A percentile compares a stretch with the other conserved stretches of the same genome.
These are phyloP conservation scores for Salix brachista DNA, from an alignment of 345 rosid genomes.

Conservation along the genomic window DNA sequence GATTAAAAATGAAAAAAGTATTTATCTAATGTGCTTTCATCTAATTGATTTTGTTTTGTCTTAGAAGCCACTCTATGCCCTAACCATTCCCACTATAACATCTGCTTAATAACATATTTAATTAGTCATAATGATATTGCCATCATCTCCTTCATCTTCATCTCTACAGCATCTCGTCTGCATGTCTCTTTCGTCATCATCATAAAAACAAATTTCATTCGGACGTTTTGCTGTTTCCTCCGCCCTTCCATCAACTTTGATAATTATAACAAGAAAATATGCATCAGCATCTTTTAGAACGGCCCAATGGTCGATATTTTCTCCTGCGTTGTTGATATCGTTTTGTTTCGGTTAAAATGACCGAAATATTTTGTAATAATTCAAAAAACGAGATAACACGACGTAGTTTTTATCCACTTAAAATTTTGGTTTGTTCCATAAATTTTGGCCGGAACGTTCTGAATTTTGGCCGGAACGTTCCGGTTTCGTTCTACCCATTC, in stretches of 20 bases:
- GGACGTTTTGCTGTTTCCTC: constrained; percentile 10
- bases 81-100: constrained; percentile 17
- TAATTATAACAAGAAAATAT: not conserved
- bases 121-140: not conserved
- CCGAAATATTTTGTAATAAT: accelerated
- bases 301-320: not conserved
- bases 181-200: constrained; percentile 12
- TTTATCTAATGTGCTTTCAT: not conserved
- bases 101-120: not conserved
- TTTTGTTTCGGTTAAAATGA: accelerated
- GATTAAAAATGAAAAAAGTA: too few species aligned
- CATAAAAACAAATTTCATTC: not conserved
- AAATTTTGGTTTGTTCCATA: too few species aligned
- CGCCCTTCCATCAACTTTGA: constrained; percentile 10
- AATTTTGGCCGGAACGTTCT: too few species aligned
- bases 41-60: constrained; percentile 25
- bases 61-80: constrained; percentile 27
- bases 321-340: accelerated
- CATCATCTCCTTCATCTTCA: constrained; percentile 5
- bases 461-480: too few species aligned
- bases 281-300: not conserved
- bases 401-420: accelerated
- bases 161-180: not conserved
- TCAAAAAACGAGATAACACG: accelerated
- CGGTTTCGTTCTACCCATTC: accelerated